Evolutionary conservation across 2,329 filamentous ascomycete genomes (phyloP).

Genomic region (Madurella mycetomatis): DNA sequence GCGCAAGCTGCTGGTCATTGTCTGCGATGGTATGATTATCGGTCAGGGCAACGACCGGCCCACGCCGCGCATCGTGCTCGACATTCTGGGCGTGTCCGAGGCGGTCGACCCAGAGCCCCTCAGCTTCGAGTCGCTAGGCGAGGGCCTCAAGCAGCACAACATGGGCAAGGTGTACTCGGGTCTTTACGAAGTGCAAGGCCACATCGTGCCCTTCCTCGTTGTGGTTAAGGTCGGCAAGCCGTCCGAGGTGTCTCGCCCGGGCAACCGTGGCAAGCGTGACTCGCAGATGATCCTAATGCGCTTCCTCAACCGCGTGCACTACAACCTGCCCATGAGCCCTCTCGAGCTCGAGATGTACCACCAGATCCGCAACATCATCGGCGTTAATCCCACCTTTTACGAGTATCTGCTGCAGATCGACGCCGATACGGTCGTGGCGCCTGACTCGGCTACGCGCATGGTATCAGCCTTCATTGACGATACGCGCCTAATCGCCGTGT

Average conservation of each 20-base stretch:
- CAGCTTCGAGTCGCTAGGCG: slow-evolving; percentile 93
- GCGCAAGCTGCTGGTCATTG: slow-evolving; percentile 84
- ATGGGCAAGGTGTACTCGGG: slow-evolving; percentile 99
- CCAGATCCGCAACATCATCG: slow-evolving; percentile 97
- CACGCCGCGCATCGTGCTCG: slow-evolving; percentile 90
- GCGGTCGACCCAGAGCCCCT: slow-evolving; percentile 91
- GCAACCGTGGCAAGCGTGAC: slow-evolving; percentile 98
- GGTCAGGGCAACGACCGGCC: slow-evolving; percentile 96
- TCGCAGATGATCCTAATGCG: slow-evolving; percentile 98
- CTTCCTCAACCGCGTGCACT: slow-evolving; percentile 98
- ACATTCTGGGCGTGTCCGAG: slow-evolving; percentile 93
- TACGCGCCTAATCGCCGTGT: slow-evolving; percentile 87
- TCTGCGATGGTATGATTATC: slow-evolving; percentile 99
- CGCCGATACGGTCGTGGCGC: slow-evolving; percentile 89
- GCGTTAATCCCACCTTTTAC: slow-evolving; percentile 97
- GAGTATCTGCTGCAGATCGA: slow-evolving; percentile 96
- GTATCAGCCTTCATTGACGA: slow-evolving; percentile 88
- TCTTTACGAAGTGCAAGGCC: slow-evolving; percentile 93
- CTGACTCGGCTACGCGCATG: slow-evolving; percentile 87
- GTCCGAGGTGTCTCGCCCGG: slow-evolving; percentile 88
- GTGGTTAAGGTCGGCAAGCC: slow-evolving; percentile 97
- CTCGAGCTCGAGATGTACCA: slow-evolving; percentile 98
- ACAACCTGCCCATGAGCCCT: slow-evolving; percentile 93
- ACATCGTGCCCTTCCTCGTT: slow-evolving; percentile 96
- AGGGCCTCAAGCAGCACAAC: slow-evolving; percentile 96